phyloP scores from a whole-genome alignment of 2,329 filamentous ascomycete species.

The Emergomyces africanus region DNA sequence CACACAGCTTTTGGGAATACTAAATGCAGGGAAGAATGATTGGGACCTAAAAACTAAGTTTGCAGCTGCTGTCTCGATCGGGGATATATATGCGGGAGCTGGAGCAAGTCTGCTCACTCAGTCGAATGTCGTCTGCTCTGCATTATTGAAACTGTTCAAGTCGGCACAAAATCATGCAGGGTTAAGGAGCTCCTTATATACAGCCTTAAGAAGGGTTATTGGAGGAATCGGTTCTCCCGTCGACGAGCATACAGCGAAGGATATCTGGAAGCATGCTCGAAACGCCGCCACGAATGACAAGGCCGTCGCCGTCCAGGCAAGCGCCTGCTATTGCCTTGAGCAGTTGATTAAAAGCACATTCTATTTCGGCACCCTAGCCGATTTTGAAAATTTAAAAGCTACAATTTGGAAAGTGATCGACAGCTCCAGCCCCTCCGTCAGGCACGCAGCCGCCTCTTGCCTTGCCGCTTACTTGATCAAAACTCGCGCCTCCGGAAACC shows the following conservation, averaged over 20 bases:
- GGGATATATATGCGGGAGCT: slow-evolving; percentile 79
- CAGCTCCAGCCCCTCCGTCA: slow-evolving; percentile 57
- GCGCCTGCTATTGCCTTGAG: slow-evolving; percentile 67
- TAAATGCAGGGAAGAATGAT: slow-evolving; percentile 64
- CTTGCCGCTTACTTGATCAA: slow-evolving; percentile 74
- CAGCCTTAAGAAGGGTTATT: slow-evolving; percentile 60
- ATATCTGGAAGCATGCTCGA: slow-evolving; percentile 86
- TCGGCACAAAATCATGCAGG: slow-evolving; percentile 67
- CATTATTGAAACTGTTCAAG: slow-evolving; percentile 69
- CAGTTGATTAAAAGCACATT: slow-evolving; percentile 57
- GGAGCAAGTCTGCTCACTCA: slow-evolving; percentile 85
- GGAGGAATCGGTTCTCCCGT: slow-evolving; percentile 62
- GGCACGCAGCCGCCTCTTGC: slow-evolving; percentile 76
- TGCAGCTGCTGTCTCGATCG: slow-evolving; percentile 75
- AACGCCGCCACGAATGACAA: slow-evolving; percentile 68
- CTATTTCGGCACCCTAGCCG: slow-evolving; percentile 76
- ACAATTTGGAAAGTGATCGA: slow-evolving; percentile 81
- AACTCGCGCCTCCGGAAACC: slow-evolving; percentile 54
- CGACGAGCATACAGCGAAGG: slow-evolving; percentile 74
- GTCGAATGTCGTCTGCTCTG: slow-evolving; percentile 59
- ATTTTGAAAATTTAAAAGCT: slow-evolving; percentile 79
- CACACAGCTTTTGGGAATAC: slow-evolving; percentile 66
- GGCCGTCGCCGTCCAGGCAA: slow-evolving; percentile 63
- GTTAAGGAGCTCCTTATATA: slow-evolving; percentile 64
- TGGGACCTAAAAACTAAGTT: slow-evolving; percentile 69